Evolutionary conservation across 2,329 filamentous ascomycete species (phyloP).

Genomic region (Zasmidium cellare): DNA sequence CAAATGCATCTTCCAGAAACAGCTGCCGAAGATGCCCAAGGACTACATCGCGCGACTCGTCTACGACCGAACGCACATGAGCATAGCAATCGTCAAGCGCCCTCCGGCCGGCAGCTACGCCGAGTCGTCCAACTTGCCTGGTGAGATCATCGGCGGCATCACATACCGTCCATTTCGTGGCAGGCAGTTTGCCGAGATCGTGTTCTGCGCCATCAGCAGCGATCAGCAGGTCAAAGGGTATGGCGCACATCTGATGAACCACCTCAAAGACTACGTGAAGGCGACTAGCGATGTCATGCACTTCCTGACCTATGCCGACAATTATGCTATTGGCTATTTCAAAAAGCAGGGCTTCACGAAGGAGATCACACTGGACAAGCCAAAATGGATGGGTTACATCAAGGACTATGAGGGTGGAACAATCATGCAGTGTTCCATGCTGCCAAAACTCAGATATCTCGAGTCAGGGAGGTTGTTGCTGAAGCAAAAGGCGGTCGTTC

Average conservation of each 20-base stretch:
- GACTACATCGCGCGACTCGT: slow-evolving; percentile 97
- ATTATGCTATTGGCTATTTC: slow-evolving; percentile 98
- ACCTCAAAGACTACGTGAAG: slow-evolving; percentile 97
- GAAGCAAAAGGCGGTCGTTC: slow-evolving; percentile 94
- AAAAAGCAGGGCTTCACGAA: slow-evolving; percentile 99
- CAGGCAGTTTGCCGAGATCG: slow-evolving; percentile 93
- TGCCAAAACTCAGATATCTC: slow-evolving; percentile 90
- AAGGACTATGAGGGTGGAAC: slow-evolving; percentile 99
- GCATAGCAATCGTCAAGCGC: slow-evolving; percentile 96
- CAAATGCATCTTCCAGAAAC: slow-evolving; percentile 98
- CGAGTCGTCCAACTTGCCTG: slow-evolving; percentile 29
- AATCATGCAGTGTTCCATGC: slow-evolving; percentile 99
- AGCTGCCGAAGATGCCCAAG: slow-evolving; percentile 98
- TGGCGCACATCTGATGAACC: slow-evolving; percentile 95
- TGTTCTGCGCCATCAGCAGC: slow-evolving; percentile 96
- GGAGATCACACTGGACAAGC: slow-evolving; percentile 87
- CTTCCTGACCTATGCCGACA: slow-evolving; percentile 97
- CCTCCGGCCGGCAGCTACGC: slow-evolving; percentile 56
- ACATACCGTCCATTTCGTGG: slow-evolving; percentile 93
- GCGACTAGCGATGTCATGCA: slow-evolving; percentile 97
- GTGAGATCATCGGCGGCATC: slow-evolving; percentile 68
- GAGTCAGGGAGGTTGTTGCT: slow-evolving; percentile 90
- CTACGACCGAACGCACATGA: slow-evolving; percentile 94
- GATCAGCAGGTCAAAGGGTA: slow-evolving; percentile 99
- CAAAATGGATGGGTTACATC: slow-evolving; percentile 98